Evolutionary conservation across 2,329 filamentous ascomycete species (phyloP).

Genomic region (Aspergillus fischeri): DNA sequence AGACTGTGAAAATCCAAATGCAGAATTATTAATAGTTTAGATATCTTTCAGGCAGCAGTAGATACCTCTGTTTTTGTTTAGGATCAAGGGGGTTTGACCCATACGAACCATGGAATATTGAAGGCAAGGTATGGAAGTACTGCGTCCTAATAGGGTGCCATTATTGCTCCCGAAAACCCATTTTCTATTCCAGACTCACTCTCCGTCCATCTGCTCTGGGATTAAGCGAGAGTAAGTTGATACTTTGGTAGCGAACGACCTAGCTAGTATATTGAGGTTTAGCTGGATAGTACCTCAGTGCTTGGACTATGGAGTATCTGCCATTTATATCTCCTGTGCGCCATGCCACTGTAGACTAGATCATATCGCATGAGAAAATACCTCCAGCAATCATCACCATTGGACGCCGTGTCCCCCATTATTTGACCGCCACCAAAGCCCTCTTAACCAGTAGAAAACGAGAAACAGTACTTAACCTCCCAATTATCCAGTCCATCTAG

Average conservation of each 20-base stretch:
- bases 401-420: not conserved
- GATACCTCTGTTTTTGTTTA: not conserved
- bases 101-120: not conserved
- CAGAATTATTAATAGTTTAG: too few species aligned
- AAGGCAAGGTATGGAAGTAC: not conserved
- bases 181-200: not conserved
- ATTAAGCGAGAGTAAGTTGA: too few species aligned
- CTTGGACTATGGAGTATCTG: not conserved
- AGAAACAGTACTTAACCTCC: not conserved
- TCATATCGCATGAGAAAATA: not conserved
- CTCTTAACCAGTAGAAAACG: not conserved
- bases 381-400: not conserved
- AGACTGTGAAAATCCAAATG: too few species aligned
- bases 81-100: not conserved
- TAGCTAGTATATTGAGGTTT: not conserved
- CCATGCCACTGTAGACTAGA: not conserved
- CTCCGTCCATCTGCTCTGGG: too few species aligned
- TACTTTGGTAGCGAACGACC: too few species aligned
- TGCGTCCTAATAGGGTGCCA: not conserved
- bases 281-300: not conserved
- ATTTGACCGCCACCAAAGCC: not conserved
- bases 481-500: not conserved
- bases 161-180: not conserved
- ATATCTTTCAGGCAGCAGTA: too few species aligned
- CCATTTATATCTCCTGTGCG: not conserved